Conservation (phyloP, 495 filamentous ascomycete species). For the Tuber melanosporum region DNA sequence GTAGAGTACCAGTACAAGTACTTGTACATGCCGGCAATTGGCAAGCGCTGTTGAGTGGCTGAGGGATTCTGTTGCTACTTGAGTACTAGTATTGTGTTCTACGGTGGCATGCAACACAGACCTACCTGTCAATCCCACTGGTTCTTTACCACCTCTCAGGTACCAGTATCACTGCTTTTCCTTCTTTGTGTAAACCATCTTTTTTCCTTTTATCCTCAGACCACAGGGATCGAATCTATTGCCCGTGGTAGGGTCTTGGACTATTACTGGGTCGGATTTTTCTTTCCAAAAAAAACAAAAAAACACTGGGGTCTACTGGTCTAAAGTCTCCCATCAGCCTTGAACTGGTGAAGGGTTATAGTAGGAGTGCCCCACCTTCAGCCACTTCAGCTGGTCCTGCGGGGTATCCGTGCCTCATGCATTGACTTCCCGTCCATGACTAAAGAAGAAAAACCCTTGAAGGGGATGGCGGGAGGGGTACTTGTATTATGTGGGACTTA, state of each 20-base stretch:
- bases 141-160: background rate
- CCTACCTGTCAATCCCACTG: background rate
- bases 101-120: background rate
- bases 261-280: background rate
- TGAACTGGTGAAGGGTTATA: background rate
- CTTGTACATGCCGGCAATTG: background rate
- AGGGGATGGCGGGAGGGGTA: background rate
- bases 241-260: background rate
- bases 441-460: background rate
- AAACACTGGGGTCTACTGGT: background rate
- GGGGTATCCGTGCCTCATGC: background rate
- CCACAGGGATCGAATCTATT: background rate
- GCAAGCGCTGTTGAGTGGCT: background rate
- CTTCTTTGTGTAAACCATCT: background rate
- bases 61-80: background rate
- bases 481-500: background rate
- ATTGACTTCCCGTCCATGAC: background rate
- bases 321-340: background rate
- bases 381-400: conserved; percentile 1
- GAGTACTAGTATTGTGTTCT: background rate
- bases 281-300: background rate
- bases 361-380: background rate
- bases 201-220: background rate
- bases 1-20: too few species aligned
- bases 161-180: background rate